phyloP scores from a whole-genome alignment of 1,139 yeast genomes.

The Debaryomycetaceae sp. region DNA sequence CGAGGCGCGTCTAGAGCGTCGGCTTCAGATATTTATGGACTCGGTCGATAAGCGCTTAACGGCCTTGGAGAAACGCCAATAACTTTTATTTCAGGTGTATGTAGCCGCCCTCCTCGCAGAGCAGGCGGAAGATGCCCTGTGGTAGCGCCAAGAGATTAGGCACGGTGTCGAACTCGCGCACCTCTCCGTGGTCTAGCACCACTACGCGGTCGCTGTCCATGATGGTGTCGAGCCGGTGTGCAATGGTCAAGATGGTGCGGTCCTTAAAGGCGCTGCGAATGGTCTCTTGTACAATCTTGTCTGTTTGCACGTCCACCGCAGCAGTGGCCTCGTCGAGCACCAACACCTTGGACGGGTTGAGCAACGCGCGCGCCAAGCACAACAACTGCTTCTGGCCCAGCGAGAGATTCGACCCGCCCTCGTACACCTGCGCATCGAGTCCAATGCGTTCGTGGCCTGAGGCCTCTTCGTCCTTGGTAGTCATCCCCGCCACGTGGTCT shows the following conservation, averaged over 20 bases:
- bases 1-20: slow-evolving; percentile 5
- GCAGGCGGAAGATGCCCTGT: slow-evolving; percentile 24
- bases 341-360: slow-evolving; percentile 28
- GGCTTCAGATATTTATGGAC: slow-evolving; percentile 6
- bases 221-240: slow-evolving; percentile 34
- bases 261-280: slow-evolving; percentile 28
- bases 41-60: slow-evolving; percentile 8
- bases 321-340: slow-evolving; percentile 38
- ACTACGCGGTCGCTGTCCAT: slow-evolving; percentile 31
- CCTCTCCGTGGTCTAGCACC: slow-evolving; percentile 29
- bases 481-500: slow-evolving; percentile 28
- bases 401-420: slow-evolving; percentile 35
- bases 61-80: slow-evolving; percentile 2
- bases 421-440: slow-evolving; percentile 20
- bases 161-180: slow-evolving; percentile 30
- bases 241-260: slow-evolving; percentile 33
- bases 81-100: not conserved
- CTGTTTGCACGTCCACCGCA: slow-evolving; percentile 35
- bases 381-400: slow-evolving; percentile 35
- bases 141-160: slow-evolving; percentile 21
- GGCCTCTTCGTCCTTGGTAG: slow-evolving; percentile 14
- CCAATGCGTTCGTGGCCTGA: slow-evolving; percentile 21
- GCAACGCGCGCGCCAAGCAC: slow-evolving; percentile 34
- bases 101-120: slow-evolving; percentile 32
- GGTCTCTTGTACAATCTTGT: slow-evolving; percentile 31